A percentile compares a stretch with the other conserved stretches of the same genome.
Evolutionary conservation across 139 green algal genomes (phyloP).

Genomic region (Coccomyxa sp.): DNA sequence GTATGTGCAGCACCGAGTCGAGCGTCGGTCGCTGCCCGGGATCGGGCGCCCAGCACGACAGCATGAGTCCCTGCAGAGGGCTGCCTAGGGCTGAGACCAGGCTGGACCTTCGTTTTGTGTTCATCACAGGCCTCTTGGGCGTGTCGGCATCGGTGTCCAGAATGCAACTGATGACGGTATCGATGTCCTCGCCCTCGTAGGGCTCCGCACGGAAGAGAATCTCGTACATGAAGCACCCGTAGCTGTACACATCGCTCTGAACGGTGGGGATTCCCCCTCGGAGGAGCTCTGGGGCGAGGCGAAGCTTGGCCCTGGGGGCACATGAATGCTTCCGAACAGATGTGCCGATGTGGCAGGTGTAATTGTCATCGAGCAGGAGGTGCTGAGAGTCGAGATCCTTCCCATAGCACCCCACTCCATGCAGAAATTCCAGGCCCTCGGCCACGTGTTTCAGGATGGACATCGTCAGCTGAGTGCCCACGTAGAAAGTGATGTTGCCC

Average conservation of each 20-base stretch:
- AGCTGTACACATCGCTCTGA: not conserved
- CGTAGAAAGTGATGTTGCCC: not conserved
- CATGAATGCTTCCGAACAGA: not conserved
- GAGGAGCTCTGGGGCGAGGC: not conserved
- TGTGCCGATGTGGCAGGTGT: not conserved
- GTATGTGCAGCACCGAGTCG: not conserved
- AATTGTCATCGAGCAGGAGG: not conserved
- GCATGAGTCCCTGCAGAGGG: not conserved
- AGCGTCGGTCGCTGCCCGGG: not conserved
- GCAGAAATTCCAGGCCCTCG: not conserved
- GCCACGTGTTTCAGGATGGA: not conserved
- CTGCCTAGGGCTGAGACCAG: not conserved
- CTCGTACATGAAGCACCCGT: not conserved
- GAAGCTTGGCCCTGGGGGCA: not conserved
- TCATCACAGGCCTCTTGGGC: not conserved
- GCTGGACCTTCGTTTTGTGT: not conserved
- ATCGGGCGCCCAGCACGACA: not conserved
- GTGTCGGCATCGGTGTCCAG: not conserved
- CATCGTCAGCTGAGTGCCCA: not conserved
- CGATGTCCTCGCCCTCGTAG: not conserved
- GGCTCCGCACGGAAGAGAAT: not conserved
- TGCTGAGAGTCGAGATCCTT: not conserved
- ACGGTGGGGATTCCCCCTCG: not conserved
- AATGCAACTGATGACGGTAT: not conserved
- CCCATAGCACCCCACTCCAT: not conserved